These are phyloP conservation scores for Penicillium nucicola DNA, from an alignment of 495 filamentous ascomycete species.

Conservation along the genomic window DNA sequence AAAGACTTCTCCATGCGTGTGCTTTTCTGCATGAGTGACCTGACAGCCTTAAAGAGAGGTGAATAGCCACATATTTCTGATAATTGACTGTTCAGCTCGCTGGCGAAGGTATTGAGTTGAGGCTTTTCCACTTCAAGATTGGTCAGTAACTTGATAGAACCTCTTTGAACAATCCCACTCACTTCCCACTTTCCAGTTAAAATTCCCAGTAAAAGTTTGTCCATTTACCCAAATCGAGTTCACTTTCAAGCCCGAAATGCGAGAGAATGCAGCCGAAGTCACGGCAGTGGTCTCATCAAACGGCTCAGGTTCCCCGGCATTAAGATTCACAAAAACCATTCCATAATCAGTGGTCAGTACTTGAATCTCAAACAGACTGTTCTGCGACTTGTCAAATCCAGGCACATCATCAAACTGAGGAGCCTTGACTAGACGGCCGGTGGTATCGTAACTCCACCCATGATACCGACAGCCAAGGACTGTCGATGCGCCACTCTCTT, in stretches of 20 bases:
- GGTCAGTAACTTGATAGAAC: background rate
- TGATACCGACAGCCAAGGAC: conserved; percentile 59
- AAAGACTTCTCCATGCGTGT: background rate
- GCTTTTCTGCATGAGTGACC: background rate
- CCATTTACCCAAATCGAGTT: conserved; percentile 31
- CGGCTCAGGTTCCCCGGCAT: conserved; percentile 17
- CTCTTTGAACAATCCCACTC: background rate
- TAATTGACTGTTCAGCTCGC: conserved; percentile 2
- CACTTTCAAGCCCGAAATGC: conserved; percentile 4
- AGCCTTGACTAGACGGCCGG: conserved; percentile 55
- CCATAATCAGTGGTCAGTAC: conserved; percentile 25
- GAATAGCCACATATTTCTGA: conserved; percentile 2
- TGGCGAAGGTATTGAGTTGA: background rate
- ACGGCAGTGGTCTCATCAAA: conserved; percentile 6
- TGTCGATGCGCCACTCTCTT: conserved; percentile 45
- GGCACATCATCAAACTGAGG: conserved; percentile 53
- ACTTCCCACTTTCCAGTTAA: conserved; percentile 47
- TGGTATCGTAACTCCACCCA: conserved; percentile 59
- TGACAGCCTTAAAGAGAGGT: conserved; percentile 2
- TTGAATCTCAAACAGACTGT: conserved; percentile 48
- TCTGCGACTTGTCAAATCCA: conserved; percentile 53
- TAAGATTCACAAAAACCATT: conserved; percentile 44
- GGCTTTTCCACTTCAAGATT: background rate
- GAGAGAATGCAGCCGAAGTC: conserved; percentile 10
- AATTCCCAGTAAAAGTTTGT: conserved; percentile 32